A percentile compares a stretch with the other conserved stretches of the same genome.
These are phyloP conservation scores for Graphiopsis chlorocephala DNA, from an alignment of 2,329 filamentous ascomycete genomes.

Conservation along the genomic window DNA sequence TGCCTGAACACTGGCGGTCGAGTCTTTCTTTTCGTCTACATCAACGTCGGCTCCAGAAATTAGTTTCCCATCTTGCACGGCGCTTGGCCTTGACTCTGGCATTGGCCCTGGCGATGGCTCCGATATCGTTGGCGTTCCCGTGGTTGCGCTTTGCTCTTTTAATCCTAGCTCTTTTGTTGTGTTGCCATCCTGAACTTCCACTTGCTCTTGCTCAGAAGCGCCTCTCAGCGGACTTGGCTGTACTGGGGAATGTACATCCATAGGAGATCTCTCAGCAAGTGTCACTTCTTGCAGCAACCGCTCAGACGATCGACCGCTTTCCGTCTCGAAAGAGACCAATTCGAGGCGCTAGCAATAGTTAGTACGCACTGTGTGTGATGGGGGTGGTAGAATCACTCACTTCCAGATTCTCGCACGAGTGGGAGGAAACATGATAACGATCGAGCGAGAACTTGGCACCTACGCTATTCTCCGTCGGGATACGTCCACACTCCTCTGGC, in stretches of 20 bases:
- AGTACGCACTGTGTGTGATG: not conserved
- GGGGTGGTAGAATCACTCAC: not conserved
- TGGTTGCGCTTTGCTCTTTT: not conserved
- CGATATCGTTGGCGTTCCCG: not conserved
- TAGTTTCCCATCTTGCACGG: no score
- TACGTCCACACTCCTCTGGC: no score
- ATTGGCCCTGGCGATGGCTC: not conserved
- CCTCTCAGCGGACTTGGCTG: conserved; percentile 1
- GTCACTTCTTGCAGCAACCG: conserved; percentile 2
- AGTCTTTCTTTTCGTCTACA: no score
- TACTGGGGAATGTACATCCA: conserved; percentile 1
- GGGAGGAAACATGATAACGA: conserved; percentile 3
- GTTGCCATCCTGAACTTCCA: conserved; percentile 4
- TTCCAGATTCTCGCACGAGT: not conserved
- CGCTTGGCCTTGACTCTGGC: no score
- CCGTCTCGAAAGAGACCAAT: conserved; percentile 1
- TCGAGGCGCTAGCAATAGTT: conserved; percentile 1
- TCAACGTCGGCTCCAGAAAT: no score
- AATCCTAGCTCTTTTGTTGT: not conserved
- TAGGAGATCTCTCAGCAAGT: not conserved
- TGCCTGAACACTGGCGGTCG: no score
- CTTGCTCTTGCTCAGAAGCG: not conserved
- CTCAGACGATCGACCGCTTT: not conserved
- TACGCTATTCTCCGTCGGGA: no score
- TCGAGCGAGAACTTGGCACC: no score